Evolutionary conservation across 1,284 basidiomycete genomes (phyloP).

Genomic region (Ceratorhiza oryzae-sativae): DNA sequence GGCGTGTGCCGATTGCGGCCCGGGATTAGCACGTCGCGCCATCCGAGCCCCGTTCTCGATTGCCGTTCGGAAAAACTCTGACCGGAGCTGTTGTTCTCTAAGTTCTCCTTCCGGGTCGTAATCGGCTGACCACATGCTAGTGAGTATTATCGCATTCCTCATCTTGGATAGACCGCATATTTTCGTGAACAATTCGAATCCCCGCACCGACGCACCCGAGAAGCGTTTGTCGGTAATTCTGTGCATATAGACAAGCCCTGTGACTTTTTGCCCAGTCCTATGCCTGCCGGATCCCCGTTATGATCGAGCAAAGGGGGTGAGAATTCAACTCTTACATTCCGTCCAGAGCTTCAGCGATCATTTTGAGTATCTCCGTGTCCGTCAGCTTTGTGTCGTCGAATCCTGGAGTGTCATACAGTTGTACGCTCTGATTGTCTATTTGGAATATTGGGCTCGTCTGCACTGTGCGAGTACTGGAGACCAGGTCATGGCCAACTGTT

Average conservation of each 20-base stretch:
- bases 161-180: constrained; percentile 39
- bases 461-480: constrained; percentile 52
- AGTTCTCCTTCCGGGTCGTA: constrained; percentile 27
- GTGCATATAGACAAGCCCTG: constrained; percentile 40
- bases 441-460: constrained; percentile 7
- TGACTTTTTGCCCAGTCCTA: constrained; percentile 4
- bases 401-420: constrained; percentile 42
- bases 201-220: constrained; percentile 17
- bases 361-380: constrained; percentile 34
- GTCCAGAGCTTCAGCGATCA: constrained; percentile 25
- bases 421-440: constrained; percentile 41
- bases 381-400: constrained; percentile 38
- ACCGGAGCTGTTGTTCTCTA: constrained; percentile 44
- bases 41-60: constrained; percentile 45
- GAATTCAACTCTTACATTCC: constrained; percentile 31
- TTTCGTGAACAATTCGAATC: constrained; percentile 37
- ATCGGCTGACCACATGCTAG: constrained; percentile 47
- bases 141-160: constrained; percentile 46
- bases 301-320: neutral
- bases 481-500: constrained; percentile 49
- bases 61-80: constrained; percentile 45
- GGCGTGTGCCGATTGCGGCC: constrained; percentile 7
- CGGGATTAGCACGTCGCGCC: constrained; percentile 39
- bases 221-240: constrained; percentile 42
- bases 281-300: neutral